Evolutionary conservation across 1,284 basidiomycete species (phyloP), one percentile per base, ranked within the genome.

Genomic region (Neolentinus lepideus): DNA sequence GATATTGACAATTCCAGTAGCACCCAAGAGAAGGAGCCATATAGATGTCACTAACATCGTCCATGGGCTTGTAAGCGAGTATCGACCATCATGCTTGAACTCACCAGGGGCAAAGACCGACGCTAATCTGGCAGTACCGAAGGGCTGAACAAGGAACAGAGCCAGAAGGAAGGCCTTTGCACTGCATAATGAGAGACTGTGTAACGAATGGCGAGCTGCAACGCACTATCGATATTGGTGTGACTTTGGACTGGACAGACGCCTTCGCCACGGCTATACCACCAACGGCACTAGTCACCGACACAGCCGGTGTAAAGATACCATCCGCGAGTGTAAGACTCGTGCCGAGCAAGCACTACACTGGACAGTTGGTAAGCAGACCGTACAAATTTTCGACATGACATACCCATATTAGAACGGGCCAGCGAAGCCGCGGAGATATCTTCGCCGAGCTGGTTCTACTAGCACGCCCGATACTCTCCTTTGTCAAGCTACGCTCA

Each of bases 291-390:
- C 78, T 81, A 0, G 82, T 83, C 16, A 89, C 81, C 0, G 82
- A 85, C 2, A 88, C 84, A 2, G 85, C 84, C 12, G 84, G 83
- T 1, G 82, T 83, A 36, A 82, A 74, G 21, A 83, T 68, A 43
- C 84, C 83, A 59, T 85, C 83, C 0, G 82, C 78, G 69, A 87
- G 75, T 0, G 83, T 84, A 46, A 85, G 67, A 24, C 78, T 78
- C 19, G 75, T 76, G 3, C 73, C 75, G 56, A 76, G 70, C 12
- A 76, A 60, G 21, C 65, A 60, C 67, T 69, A 27, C 19, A 54
- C 24, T 31, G 36, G n/a, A 26, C 36, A 26, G 46, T 24, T 22
- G n/a, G 51, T 56, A 38, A n/a, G 46, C 27, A n/a, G 14, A 60
- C 22, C 24, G 51, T 1, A 45, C 3, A n/a, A 35, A 12, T 27